A percentile compares a stretch with the other conserved stretches of the same genome.
phyloP scores from a whole-genome alignment of 2,329 filamentous ascomycete species.

The Fusarium proliferatum region DNA sequence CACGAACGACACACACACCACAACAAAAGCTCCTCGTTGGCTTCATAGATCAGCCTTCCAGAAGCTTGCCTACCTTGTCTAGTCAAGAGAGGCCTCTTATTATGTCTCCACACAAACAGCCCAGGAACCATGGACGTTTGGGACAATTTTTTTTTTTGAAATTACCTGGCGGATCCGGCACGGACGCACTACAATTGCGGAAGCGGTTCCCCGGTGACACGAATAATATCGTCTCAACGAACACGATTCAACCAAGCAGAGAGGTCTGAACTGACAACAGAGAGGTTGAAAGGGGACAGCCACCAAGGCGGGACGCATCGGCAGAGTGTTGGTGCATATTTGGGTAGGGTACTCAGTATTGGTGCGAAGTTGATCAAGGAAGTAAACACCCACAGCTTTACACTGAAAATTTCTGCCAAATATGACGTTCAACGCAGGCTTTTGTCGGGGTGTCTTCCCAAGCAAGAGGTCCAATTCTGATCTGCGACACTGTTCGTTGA shows the following conservation, averaged over 20 bases:
- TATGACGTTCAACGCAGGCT: constrained; percentile 11
- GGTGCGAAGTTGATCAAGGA: neutral
- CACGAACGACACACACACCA: constrained; percentile 31
- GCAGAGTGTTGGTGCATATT: constrained; percentile 32
- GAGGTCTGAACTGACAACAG: constrained; percentile 18
- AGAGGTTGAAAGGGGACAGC: constrained; percentile 35
- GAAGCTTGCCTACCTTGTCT: constrained; percentile 40
- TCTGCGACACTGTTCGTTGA: constrained; percentile 38
- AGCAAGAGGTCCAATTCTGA: constrained; percentile 18
- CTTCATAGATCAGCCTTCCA: constrained; percentile 43
- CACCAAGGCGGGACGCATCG: constrained; percentile 31
- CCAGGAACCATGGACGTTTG: constrained; percentile 40
- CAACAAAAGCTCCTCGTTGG: constrained; percentile 23
- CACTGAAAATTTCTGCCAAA: neutral
- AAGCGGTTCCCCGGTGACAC: constrained; percentile 49
- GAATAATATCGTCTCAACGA: constrained; percentile 36
- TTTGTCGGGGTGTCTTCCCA: neutral
- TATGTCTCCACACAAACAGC: constrained; percentile 31
- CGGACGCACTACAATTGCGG: constrained; percentile 42
- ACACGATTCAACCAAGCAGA: constrained; percentile 20
- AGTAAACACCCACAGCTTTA: neutral
- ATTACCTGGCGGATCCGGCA: constrained; percentile 45
- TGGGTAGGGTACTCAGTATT: neutral
- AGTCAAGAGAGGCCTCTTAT: constrained; percentile 33
- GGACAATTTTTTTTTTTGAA: constrained; percentile 42